Percentiles rank a stretch among this genome's conserved stretches.
These are phyloP conservation scores for Leccinum ochraceum DNA, from an alignment of 768 basidiomycete species.

Conservation along the genomic window DNA sequence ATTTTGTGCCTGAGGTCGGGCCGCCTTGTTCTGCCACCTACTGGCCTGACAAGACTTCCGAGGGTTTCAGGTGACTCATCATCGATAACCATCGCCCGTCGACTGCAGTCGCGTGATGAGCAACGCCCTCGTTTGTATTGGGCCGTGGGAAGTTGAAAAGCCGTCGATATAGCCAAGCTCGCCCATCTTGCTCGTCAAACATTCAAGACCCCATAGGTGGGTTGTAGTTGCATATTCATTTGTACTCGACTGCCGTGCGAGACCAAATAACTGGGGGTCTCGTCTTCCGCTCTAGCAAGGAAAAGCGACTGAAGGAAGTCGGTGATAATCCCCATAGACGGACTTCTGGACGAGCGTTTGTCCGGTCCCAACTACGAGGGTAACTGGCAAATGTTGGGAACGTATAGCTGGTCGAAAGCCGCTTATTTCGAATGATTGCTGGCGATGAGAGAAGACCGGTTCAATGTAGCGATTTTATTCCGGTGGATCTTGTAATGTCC, in stretches of 20 bases:
- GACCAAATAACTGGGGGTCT: constrained; percentile 68
- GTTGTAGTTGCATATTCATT: constrained; percentile 69
- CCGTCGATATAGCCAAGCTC: constrained; percentile 82
- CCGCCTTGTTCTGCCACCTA: too few species aligned
- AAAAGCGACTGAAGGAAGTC: constrained; percentile 81
- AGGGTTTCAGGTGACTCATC: too few species aligned
- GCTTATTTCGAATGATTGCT: constrained; percentile 65
- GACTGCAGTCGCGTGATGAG: too few species aligned
- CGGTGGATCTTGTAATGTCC: constrained; percentile 69
- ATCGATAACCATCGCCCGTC: too few species aligned
- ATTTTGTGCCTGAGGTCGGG: too few species aligned
- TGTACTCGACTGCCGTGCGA: constrained; percentile 58
- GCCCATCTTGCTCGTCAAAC: constrained; percentile 95
- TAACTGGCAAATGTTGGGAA: constrained; percentile 85
- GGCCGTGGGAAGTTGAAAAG: constrained; percentile 83
- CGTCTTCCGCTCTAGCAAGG: constrained; percentile 59
- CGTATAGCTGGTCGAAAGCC: constrained; percentile 71
- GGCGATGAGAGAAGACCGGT: constrained; percentile 75
- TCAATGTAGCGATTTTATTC: constrained; percentile 78
- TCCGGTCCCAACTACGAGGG: constrained; percentile 75
- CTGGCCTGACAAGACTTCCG: too few species aligned
- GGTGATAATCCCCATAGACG: constrained; percentile 74
- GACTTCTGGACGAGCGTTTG: constrained; percentile 73
- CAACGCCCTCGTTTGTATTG: constrained; percentile 87
- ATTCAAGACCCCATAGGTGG: constrained; percentile 65